A percentile compares a stretch with the other conserved stretches of the same genome.
Evolutionary conservation across 1,284 basidiomycete genomes (phyloP).

Genomic region (Trichosporon faecale): DNA sequence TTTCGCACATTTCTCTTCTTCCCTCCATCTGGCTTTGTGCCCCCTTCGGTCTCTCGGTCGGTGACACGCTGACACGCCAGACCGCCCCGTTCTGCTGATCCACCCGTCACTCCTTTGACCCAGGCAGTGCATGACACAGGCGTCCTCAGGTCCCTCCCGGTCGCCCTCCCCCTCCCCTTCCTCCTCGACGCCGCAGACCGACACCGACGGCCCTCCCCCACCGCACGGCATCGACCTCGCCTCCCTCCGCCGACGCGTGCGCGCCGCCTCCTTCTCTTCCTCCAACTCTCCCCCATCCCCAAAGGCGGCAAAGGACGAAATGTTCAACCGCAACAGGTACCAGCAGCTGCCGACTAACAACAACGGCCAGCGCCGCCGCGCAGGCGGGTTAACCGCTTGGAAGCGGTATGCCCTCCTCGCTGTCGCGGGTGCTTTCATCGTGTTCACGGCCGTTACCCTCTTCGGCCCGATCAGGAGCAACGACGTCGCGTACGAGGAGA

Average conservation of each 20-base stretch:
- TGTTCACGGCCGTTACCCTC: constrained; percentile 8
- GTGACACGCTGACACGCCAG: not conserved
- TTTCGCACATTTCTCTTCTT: not conserved
- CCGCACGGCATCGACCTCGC: constrained; percentile 5
- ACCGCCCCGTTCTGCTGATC: constrained; percentile 1
- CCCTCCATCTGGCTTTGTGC: constrained; percentile 3
- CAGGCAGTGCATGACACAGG: constrained; percentile 5
- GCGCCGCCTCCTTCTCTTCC: not conserved
- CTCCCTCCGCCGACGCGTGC: constrained; percentile 1
- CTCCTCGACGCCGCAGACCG: not conserved
- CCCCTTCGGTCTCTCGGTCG: not conserved
- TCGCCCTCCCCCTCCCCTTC: not conserved
- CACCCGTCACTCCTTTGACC: not conserved
- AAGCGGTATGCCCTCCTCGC: constrained; percentile 41
- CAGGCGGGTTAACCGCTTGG: constrained; percentile 40
- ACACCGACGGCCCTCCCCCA: not conserved
- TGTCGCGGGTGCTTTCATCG: constrained; percentile 12
- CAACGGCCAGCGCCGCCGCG: constrained; percentile 30
- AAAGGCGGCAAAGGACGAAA: constrained; percentile 19
- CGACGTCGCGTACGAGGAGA: constrained; percentile 30
- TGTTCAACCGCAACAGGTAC: constrained; percentile 48
- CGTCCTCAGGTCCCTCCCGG: not conserved
- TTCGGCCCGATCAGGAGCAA: not conserved
- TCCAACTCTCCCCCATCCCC: not conserved
- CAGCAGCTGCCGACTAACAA: constrained; percentile 44